These are phyloP conservation scores for Triticum turgidum DNA, from an alignment of 176 grass and related monocot species.

Conservation along the genomic window DNA sequence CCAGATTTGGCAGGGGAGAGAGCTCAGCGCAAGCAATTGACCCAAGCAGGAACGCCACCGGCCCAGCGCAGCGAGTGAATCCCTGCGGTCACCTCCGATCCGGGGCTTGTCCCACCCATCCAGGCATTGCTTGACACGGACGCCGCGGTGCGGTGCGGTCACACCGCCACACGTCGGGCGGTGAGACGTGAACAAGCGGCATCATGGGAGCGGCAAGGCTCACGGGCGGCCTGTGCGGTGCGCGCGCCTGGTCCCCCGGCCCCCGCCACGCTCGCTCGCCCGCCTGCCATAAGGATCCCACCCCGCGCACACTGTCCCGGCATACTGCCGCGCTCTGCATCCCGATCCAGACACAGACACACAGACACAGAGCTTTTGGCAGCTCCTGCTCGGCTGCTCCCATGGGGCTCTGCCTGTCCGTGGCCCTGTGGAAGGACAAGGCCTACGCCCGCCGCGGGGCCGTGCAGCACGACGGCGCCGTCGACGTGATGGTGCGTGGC, in stretches of 20 bases:
- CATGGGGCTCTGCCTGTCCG: conserved; percentile 47
- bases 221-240: conserved; percentile 31
- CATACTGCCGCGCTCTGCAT: not conserved
- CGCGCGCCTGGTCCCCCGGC: not conserved
- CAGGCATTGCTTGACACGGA: conserved; percentile 9
- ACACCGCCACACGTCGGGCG: not conserved
- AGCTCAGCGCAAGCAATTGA: not conserved
- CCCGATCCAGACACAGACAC: conserved; percentile 6
- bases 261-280: not conserved
- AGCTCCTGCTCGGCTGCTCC: not conserved
- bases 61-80: not conserved
- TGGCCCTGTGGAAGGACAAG: conserved; percentile 44
- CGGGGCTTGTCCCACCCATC: not conserved
- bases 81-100: not conserved
- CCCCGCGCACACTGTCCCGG: not conserved
- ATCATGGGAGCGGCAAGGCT: not conserved
- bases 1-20: not conserved
- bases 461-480: not conserved
- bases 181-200: conserved; percentile 35
- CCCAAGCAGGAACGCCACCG: not conserved
- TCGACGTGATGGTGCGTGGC: not conserved
- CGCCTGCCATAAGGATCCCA: conserved; percentile 29
- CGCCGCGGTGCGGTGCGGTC: not conserved
- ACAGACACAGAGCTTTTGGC: not conserved
- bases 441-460: not conserved